Evolutionary conservation across 768 basidiomycete genomes (phyloP).

Genomic region (Crassisporium funariophilum): DNA sequence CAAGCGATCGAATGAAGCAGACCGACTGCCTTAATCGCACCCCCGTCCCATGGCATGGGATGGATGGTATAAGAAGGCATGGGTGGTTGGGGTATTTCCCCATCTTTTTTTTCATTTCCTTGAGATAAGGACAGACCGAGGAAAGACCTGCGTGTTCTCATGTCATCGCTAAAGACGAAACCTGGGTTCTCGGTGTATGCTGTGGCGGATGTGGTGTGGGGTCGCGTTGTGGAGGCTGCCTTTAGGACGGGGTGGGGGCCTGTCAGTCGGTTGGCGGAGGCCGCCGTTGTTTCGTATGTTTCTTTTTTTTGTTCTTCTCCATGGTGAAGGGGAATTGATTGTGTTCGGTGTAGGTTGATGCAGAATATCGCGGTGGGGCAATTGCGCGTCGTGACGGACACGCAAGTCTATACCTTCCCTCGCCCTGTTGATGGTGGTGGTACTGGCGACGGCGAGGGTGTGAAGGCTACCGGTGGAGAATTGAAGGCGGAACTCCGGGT

Average conservation of each 20-base stretch:
- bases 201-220: constrained; percentile 45
- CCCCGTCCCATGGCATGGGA: too few species aligned
- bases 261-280: constrained; percentile 42
- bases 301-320: constrained; percentile 9
- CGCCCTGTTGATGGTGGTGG: constrained; percentile 19
- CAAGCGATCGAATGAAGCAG: too few species aligned
- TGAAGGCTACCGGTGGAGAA: too few species aligned
- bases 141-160: too few species aligned
- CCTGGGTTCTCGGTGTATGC: constrained; percentile 46
- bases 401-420: constrained; percentile 49
- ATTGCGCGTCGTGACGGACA: constrained; percentile 47
- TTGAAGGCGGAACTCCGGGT: constrained; percentile 50
- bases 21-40: too few species aligned
- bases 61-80: too few species aligned
- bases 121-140: too few species aligned
- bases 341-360: constrained; percentile 36
- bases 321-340: background rate
- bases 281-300: constrained; percentile 48
- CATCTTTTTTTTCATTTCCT: too few species aligned
- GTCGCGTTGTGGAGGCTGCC: constrained; percentile 38
- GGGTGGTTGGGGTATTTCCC: too few species aligned
- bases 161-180: too few species aligned
- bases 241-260: constrained; percentile 48
- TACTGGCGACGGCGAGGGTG: constrained; percentile 15
- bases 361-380: constrained; percentile 48